phyloP scores from a whole-genome alignment of 805 yeast species.

The Lipomyces anomalus region DNA sequence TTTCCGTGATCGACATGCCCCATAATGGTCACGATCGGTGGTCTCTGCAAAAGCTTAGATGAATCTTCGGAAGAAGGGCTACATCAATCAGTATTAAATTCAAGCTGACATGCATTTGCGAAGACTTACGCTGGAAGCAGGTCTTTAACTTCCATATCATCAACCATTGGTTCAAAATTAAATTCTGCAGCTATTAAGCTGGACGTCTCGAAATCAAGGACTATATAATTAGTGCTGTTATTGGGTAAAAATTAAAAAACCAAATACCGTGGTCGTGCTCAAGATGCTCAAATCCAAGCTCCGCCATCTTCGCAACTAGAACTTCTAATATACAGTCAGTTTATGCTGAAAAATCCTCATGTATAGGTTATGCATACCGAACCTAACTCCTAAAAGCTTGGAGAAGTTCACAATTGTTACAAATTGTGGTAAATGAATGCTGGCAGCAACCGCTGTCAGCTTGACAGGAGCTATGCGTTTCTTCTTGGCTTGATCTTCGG shows the following conservation, averaged over 20 bases:
- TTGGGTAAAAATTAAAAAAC: no score
- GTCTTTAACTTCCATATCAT: slow-evolving; percentile 41
- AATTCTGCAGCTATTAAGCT: slow-evolving; percentile 82
- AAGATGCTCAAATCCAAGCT: slow-evolving; percentile 59
- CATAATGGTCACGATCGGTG: slow-evolving; percentile 96
- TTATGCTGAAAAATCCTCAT: no score
- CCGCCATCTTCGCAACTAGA: slow-evolving; percentile 41
- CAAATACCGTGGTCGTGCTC: slow-evolving; percentile 56
- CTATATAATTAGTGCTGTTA: neutral
- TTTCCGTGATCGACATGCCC: slow-evolving; percentile 99
- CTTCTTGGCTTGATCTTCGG: no score
- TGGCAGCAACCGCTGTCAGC: neutral
- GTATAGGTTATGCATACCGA: neutral
- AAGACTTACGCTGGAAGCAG: slow-evolving; percentile 4
- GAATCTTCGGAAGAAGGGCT: slow-evolving; percentile 39
- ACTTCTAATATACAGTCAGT: slow-evolving; percentile 37
- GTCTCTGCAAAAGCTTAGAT: slow-evolving; percentile 54
- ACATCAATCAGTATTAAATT: slow-evolving; percentile 13
- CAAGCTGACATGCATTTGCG: neutral
- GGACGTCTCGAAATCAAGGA: slow-evolving; percentile 81
- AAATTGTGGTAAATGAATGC: slow-evolving; percentile 55
- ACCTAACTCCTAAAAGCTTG: slow-evolving; percentile 56
- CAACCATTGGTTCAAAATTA: slow-evolving; percentile 56
- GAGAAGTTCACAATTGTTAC: slow-evolving; percentile 76
- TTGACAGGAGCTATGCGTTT: no score